phyloP scores from a whole-genome alignment of 75 land plant genomes.

The Chamaecyparis obtusa region DNA sequence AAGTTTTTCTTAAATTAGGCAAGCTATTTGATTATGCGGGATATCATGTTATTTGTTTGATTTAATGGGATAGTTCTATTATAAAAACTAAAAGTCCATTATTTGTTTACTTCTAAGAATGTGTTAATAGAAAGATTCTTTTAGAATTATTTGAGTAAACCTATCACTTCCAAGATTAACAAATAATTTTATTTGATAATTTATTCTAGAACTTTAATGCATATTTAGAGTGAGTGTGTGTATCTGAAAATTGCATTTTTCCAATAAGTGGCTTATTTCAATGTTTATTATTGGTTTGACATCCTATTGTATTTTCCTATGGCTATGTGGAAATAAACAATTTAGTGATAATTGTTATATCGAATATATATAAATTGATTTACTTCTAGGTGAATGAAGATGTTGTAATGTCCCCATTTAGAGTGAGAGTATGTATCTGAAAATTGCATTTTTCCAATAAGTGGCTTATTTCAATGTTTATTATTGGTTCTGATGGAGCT shows the following conservation, averaged over 20 bases:
- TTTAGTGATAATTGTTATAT: not conserved
- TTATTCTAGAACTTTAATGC: not conserved
- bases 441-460: not conserved
- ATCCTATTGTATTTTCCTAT: not conserved
- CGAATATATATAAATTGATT: not conserved
- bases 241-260: not conserved
- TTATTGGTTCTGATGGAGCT: too few relatives aligned
- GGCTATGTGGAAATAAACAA: not conserved
- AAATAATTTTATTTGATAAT: not conserved
- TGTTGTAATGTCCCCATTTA: not conserved
- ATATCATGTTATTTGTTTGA: not conserved
- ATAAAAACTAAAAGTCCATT: not conserved
- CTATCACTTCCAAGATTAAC: not conserved
- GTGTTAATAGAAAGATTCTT: not conserved
- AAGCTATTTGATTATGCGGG: not conserved
- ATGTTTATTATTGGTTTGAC: not conserved
- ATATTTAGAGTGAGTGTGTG: not conserved
- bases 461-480: not conserved
- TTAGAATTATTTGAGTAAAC: not conserved
- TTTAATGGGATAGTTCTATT: not conserved
- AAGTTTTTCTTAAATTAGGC: constrained; percentile 11
- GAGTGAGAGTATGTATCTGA: not conserved
- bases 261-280: not conserved
- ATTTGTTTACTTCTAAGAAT: not conserved
- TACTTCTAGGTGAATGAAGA: not conserved